Percentiles rank a stretch among this genome's conserved stretches.
phyloP scores from a whole-genome alignment of 768 basidiomycete species.

The Boletus pseudopeckii region DNA sequence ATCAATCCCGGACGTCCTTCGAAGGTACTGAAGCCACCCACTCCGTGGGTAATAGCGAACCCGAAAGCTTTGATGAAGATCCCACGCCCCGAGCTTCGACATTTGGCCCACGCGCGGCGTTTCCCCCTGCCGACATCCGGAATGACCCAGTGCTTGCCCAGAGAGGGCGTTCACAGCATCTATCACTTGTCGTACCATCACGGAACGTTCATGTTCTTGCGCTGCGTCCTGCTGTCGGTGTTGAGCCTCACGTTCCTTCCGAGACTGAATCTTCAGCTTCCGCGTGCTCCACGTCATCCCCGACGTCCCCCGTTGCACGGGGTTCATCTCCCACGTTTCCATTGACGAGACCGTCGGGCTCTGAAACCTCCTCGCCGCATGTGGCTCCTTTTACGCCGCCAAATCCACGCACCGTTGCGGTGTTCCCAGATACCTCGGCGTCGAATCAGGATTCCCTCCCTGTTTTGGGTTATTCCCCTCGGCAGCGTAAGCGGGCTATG shows the following conservation, averaged over 20 bases:
- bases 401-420: conserved; percentile 3
- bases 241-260: conserved; percentile 19
- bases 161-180: conserved; percentile 10
- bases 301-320: conserved; percentile 5
- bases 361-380: neutral
- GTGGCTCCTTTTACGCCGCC: conserved; percentile 1
- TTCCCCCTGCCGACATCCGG: neutral
- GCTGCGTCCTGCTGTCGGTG: conserved; percentile 22
- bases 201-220: neutral
- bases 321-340: conserved; percentile 3
- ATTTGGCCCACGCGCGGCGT: conserved; percentile 6
- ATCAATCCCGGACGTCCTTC: neutral
- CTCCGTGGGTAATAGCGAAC: conserved; percentile 5
- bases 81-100: conserved; percentile 25
- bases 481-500: conserved; percentile 18
- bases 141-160: neutral
- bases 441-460: conserved; percentile 20
- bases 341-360: neutral
- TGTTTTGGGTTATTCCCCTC: conserved; percentile 12
- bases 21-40: conserved; percentile 4
- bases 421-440: conserved; percentile 2
- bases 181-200: conserved; percentile 16
- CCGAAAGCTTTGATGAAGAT: conserved; percentile 16
- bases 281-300: conserved; percentile 10
- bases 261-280: conserved; percentile 15